Evolutionary conservation across 2,329 filamentous ascomycete genomes (phyloP).

Genomic region (Clonostachys sp.): DNA sequence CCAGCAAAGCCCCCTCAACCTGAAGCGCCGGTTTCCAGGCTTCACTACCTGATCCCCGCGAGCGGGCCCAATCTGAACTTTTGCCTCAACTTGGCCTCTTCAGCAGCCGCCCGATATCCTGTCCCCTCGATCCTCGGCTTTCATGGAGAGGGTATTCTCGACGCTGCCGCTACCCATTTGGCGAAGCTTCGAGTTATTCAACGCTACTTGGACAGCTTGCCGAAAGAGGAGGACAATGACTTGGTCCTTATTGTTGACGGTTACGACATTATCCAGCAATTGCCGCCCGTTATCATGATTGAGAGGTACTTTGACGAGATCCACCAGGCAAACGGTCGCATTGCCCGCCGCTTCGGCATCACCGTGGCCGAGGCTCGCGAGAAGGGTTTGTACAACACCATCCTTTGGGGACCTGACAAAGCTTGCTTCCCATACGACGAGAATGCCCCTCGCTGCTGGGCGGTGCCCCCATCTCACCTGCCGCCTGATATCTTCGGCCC

Average conservation of each 20-base stretch:
- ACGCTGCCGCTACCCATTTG: slow-evolving; percentile 27
- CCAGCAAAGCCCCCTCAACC: too few relatives aligned
- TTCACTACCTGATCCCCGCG: slow-evolving; percentile 32
- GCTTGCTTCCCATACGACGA: slow-evolving; percentile 32
- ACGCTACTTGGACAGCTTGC: slow-evolving; percentile 23
- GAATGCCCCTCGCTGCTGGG: slow-evolving; percentile 30
- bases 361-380: slow-evolving; percentile 18
- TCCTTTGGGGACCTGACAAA: slow-evolving; percentile 41
- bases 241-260: slow-evolving; percentile 61
- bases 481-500: slow-evolving; percentile 25
- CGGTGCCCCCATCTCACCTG: slow-evolving; percentile 26
- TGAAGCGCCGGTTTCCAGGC: slow-evolving; percentile 12
- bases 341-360: slow-evolving; percentile 43
- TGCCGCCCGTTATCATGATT: slow-evolving; percentile 59
- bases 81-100: slow-evolving; percentile 31
- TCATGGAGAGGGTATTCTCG: slow-evolving; percentile 24
- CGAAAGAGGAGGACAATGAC: slow-evolving; percentile 40
- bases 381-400: slow-evolving; percentile 25
- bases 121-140: slow-evolving; percentile 30
- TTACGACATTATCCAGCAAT: slow-evolving; percentile 60
- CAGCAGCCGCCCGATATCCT: slow-evolving; percentile 28
- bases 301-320: slow-evolving; percentile 54
- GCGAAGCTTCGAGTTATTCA: slow-evolving; percentile 30
- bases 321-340: slow-evolving; percentile 44
- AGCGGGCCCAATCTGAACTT: slow-evolving; percentile 26